Evolutionary conservation across 2,329 filamentous ascomycete species (phyloP).

Genomic region (Scleromitrula shiraiana): DNA sequence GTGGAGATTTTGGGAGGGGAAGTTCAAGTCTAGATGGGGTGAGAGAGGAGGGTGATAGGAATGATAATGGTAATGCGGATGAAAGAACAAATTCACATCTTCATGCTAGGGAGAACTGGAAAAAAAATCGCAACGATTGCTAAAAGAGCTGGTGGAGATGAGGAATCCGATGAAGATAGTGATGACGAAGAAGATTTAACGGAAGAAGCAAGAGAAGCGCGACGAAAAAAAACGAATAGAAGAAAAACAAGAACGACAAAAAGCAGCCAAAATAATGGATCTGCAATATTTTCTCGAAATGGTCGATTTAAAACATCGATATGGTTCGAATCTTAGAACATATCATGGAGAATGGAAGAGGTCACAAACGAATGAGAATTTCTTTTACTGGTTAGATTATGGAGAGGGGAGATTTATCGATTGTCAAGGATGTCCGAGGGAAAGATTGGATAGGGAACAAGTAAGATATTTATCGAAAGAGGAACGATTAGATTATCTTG

Average conservation of each 20-base stretch:
- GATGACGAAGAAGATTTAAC: slow-evolving; percentile 18
- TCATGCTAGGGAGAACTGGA: slow-evolving; percentile 62
- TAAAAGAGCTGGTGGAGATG: slow-evolving; percentile 63
- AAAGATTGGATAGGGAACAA: slow-evolving; percentile 66
- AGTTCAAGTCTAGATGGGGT: slow-evolving; percentile 12
- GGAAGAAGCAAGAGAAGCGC: slow-evolving; percentile 33
- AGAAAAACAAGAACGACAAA: slow-evolving; percentile 49
- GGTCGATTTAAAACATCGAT: slow-evolving; percentile 80
- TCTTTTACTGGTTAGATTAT: slow-evolving; percentile 88
- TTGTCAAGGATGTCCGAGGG: slow-evolving; percentile 62
- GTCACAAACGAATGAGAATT: slow-evolving; percentile 71
- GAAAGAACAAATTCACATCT: slow-evolving; percentile 2
- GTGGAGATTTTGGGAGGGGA: slow-evolving; percentile 20
- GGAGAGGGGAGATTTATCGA: slow-evolving; percentile 67
- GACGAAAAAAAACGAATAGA: slow-evolving; percentile 37
- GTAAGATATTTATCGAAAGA: slow-evolving; percentile 79
- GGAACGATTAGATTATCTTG: slow-evolving; percentile 73
- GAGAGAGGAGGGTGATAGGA: slow-evolving; percentile 7
- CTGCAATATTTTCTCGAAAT: slow-evolving; percentile 78
- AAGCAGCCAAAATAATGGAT: slow-evolving; percentile 71
- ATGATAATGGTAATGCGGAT: slow-evolving; percentile 13
- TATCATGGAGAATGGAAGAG: slow-evolving; percentile 84
- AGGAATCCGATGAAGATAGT: slow-evolving; percentile 30
- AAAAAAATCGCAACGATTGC: slow-evolving; percentile 64
- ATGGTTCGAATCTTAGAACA: slow-evolving; percentile 52